Percentiles rank a stretch among this genome's conserved stretches.
Evolutionary conservation across 352 stramenopile species (phyloP).

Genomic region (Globisporangium spiculum): DNA sequence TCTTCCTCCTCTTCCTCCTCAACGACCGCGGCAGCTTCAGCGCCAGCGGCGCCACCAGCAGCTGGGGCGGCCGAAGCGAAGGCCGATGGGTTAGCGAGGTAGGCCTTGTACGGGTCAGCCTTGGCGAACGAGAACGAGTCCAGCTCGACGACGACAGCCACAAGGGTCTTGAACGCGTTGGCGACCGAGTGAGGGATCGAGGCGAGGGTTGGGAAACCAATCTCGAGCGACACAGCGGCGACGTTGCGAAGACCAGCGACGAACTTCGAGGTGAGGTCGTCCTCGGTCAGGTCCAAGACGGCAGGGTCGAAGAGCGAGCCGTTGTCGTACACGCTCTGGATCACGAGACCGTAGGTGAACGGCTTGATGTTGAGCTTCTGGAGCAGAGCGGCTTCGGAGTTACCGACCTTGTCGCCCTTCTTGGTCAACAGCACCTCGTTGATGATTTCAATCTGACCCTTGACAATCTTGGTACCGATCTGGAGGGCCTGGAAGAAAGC

Average conservation of each 20-base stretch:
- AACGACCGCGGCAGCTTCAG: slow-evolving; percentile 56
- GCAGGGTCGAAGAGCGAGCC: slow-evolving; percentile 98
- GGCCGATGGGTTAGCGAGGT: slow-evolving; percentile 92
- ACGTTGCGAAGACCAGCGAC: slow-evolving; percentile 92
- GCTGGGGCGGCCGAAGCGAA: slow-evolving; percentile 88
- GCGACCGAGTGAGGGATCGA: slow-evolving; percentile 98
- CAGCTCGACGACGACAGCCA: slow-evolving; percentile 94
- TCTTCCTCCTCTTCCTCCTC: slow-evolving; percentile 79
- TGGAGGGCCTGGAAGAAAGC: slow-evolving; percentile 99
- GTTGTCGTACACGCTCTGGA: slow-evolving; percentile 98
- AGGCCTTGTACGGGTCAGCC: slow-evolving; percentile 96
- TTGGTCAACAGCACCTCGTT: slow-evolving; percentile 94
- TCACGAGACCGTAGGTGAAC: slow-evolving; percentile 99
- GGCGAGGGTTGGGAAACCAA: slow-evolving; percentile 96
- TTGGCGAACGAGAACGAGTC: slow-evolving; percentile 98
- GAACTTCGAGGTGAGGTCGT: slow-evolving; percentile 97
- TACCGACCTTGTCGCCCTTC: slow-evolving; percentile 96
- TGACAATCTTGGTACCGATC: slow-evolving; percentile 99
- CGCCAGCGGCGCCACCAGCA: slow-evolving; percentile 67
- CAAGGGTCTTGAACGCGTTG: slow-evolving; percentile 98
- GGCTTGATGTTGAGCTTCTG: slow-evolving; percentile 99
- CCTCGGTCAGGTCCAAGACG: slow-evolving; percentile 98
- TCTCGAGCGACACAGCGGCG: slow-evolving; percentile 93
- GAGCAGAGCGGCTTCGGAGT: slow-evolving; percentile 97
- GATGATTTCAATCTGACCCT: slow-evolving; percentile 99